phyloP scores from a whole-genome alignment of 176 grass and related monocot species.

The Urochloa ruziziensis region DNA sequence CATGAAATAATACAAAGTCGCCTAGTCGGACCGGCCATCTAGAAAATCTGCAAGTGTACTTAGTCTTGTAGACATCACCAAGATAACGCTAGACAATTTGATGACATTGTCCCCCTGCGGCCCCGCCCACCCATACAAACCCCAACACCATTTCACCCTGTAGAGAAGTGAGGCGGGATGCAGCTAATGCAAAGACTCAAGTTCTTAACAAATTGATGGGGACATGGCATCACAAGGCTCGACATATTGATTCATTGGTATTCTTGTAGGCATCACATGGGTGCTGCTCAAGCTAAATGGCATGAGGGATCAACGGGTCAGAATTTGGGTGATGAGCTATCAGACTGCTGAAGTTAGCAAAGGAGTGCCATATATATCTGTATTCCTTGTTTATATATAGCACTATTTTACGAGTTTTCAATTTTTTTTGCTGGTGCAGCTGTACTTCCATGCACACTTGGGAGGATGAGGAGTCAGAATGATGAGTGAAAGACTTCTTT shows the following conservation, averaged over 20 bases:
- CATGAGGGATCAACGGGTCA: background rate
- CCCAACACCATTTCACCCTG: background rate
- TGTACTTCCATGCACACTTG: background rate
- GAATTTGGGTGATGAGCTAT: background rate
- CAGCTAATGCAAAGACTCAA: background rate
- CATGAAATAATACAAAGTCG: background rate
- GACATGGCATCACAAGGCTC: background rate
- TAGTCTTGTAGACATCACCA: background rate
- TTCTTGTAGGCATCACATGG: too few relatives aligned
- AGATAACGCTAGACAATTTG: background rate
- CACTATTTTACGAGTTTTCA: too few relatives aligned
- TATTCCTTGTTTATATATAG: background rate
- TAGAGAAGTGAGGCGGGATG: background rate
- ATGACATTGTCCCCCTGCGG: background rate
- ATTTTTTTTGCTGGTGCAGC: too few relatives aligned
- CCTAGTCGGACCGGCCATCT: background rate
- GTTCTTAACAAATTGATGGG: background rate
- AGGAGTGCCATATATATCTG: background rate
- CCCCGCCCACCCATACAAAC: background rate
- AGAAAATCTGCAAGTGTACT: background rate
- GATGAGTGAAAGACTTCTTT: background rate
- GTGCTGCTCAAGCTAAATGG: background rate
- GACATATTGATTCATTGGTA: background rate
- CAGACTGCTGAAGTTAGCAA: background rate
- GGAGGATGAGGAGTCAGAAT: background rate